Conservation (phyloP, 495 filamentous ascomycete genomes). For the Xanthoparmelia taractica region DNA sequence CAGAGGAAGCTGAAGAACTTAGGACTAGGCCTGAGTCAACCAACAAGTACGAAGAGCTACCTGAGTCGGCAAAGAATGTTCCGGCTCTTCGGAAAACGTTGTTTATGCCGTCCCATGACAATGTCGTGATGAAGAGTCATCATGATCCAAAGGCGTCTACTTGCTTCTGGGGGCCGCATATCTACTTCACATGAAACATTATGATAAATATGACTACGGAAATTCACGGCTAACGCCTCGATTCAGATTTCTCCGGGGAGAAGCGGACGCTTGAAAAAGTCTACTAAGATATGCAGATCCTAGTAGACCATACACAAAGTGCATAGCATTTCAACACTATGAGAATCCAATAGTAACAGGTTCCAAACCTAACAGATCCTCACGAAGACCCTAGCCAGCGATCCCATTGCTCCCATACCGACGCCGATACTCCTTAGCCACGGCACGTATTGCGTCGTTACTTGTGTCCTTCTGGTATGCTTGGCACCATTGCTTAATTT, state of each 20-base stretch:
- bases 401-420: background rate
- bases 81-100: slow-evolving; percentile 19
- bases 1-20: slow-evolving; percentile 22
- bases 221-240: background rate
- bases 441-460: background rate
- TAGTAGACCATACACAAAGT: background rate
- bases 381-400: background rate
- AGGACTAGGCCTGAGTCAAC: slow-evolving; percentile 10
- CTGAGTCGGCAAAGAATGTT: slow-evolving; percentile 24
- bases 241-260: background rate
- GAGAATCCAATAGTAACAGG: background rate
- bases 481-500: background rate
- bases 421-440: slow-evolving; percentile 19
- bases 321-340: background rate
- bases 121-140: background rate
- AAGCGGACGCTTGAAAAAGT: background rate
- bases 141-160: background rate
- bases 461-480: background rate
- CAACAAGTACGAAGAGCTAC: slow-evolving; percentile 22
- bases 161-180: background rate
- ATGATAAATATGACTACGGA: background rate
- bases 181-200: background rate
- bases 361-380: background rate
- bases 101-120: background rate
- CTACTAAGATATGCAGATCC: background rate